Percentiles rank a stretch among this genome's conserved stretches.
Evolutionary conservation across 2,329 filamentous ascomycete genomes (phyloP).

Genomic region (Xylaria sp.): DNA sequence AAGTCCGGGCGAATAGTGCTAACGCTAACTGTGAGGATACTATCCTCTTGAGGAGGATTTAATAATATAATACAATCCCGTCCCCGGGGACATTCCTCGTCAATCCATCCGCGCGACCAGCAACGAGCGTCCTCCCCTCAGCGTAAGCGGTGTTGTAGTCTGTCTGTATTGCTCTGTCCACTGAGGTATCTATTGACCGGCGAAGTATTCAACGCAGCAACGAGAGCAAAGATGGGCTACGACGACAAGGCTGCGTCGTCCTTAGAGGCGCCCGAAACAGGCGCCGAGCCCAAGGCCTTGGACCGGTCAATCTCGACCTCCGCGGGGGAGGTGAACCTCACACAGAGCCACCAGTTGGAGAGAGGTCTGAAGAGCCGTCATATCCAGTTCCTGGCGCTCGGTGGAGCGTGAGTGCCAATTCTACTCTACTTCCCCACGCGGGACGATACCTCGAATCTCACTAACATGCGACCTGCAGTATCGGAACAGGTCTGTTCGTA

Average conservation of each 20-base stretch:
- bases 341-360: constrained; percentile 57
- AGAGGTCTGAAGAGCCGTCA: constrained; percentile 69
- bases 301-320: constrained; percentile 43
- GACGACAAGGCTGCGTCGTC: constrained; percentile 35
- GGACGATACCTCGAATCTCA: constrained; percentile 13
- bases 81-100: constrained; percentile 1
- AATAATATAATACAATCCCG: constrained; percentile 2
- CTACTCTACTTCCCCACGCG: not conserved
- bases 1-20: not conserved
- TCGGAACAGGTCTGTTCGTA: constrained; percentile 73
- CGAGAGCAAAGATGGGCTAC: constrained; percentile 31
- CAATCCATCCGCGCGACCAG: constrained; percentile 4
- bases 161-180: not conserved
- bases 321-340: constrained; percentile 50
- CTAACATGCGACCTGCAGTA: constrained; percentile 50
- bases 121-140: not conserved
- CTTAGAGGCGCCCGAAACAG: constrained; percentile 39
- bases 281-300: constrained; percentile 40
- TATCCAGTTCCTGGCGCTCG: constrained; percentile 69
- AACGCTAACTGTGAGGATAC: not conserved
- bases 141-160: not conserved
- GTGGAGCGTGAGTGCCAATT: constrained; percentile 54
- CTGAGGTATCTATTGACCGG: not conserved
- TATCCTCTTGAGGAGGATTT: not conserved
- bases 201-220: constrained; percentile 1